phyloP scores from a whole-genome alignment of 768 basidiomycete species.

The Trametes sanguinea region DNA sequence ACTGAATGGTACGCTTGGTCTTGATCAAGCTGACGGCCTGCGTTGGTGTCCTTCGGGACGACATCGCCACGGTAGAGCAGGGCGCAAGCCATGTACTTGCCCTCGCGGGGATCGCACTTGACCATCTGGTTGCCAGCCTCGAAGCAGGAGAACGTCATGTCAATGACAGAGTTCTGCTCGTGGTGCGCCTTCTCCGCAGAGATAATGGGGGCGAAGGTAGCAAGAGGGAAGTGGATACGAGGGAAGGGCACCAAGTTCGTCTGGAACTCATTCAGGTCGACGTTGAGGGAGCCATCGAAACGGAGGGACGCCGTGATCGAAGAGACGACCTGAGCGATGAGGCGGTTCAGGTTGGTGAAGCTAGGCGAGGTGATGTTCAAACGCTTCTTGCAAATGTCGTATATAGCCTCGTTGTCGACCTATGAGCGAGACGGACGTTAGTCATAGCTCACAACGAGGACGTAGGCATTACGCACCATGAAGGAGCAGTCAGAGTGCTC shows the following conservation, averaged over 20 bases:
- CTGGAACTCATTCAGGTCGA: slow-evolving; percentile 73
- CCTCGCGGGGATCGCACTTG: slow-evolving; percentile 77
- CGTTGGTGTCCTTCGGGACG: slow-evolving; percentile 77
- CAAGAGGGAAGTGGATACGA: slow-evolving; percentile 69
- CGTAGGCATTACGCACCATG: slow-evolving; percentile 61
- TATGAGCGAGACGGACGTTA: slow-evolving; percentile 1
- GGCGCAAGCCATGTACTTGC: slow-evolving; percentile 80
- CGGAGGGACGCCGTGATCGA: slow-evolving; percentile 51
- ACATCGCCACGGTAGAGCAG: slow-evolving; percentile 76
- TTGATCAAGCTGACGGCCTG: slow-evolving; percentile 73
- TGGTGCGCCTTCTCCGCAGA: slow-evolving; percentile 64
- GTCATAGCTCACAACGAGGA: not conserved
- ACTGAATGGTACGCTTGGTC: slow-evolving; percentile 78
- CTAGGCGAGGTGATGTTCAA: slow-evolving; percentile 57
- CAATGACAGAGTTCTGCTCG: slow-evolving; percentile 69
- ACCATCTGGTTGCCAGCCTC: slow-evolving; percentile 80
- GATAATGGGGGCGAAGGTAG: slow-evolving; percentile 67
- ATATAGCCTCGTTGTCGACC: slow-evolving; percentile 68
- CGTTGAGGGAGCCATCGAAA: slow-evolving; percentile 68
- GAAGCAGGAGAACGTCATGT: slow-evolving; percentile 76
- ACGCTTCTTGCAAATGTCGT: slow-evolving; percentile 64
- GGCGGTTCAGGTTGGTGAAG: slow-evolving; percentile 66
- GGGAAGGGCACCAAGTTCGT: slow-evolving; percentile 71
- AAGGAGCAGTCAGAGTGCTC: slow-evolving; percentile 99
- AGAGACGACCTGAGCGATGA: slow-evolving; percentile 65